Conservation (phyloP, 1,284 basidiomycete genomes). For the Trichosporon ovoides region DNA sequence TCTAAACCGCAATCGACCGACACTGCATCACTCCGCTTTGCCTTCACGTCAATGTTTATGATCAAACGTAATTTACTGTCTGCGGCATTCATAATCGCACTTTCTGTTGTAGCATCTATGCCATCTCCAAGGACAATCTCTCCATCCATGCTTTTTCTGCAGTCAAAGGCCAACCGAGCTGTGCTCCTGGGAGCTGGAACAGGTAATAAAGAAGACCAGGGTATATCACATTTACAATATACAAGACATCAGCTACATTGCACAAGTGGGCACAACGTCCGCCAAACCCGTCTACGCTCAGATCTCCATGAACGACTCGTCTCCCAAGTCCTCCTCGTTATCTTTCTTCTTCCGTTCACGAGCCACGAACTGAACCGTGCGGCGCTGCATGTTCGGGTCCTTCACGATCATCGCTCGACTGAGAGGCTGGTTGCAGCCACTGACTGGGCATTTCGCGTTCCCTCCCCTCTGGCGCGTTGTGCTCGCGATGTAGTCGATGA, state of each 20-base stretch:
- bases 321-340: background rate
- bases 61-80: too few species aligned
- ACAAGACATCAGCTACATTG: too few species aligned
- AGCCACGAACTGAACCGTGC: slow-evolving; percentile 4
- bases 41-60: too few species aligned
- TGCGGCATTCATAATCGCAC: slow-evolving; percentile 1
- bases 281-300: background rate
- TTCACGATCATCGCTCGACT: background rate
- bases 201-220: too few species aligned
- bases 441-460: background rate
- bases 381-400: slow-evolving; percentile 8
- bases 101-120: slow-evolving; percentile 6
- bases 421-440: slow-evolving; percentile 2
- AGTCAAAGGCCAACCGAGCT: too few species aligned
- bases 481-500: slow-evolving; percentile 19
- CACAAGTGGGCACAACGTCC: too few species aligned
- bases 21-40: background rate
- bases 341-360: slow-evolving; percentile 3
- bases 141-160: too few species aligned
- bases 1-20: background rate
- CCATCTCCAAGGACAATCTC: background rate
- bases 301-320: slow-evolving; percentile 7
- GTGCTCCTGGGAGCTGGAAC: too few species aligned
- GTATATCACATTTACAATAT: too few species aligned
- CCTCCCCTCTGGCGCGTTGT: background rate